Evolutionary conservation across 805 yeast genomes (phyloP), one percentile per base, ranked within the genome.

Genomic region (Saturnispora ahearnii): DNA sequence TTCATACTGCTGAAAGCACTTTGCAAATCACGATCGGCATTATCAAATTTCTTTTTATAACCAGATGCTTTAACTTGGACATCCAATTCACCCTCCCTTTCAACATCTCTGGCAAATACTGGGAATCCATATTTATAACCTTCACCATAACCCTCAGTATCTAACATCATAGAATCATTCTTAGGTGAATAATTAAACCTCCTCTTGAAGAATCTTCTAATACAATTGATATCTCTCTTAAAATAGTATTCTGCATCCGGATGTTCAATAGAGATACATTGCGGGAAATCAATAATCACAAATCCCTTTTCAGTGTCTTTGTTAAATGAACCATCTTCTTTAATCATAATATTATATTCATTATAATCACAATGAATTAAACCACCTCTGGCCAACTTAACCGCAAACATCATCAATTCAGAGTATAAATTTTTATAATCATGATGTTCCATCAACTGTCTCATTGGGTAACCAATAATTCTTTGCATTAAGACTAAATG

Each of bases 211-310:
- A 91, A 93, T 43, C 81, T 73, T 54, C 89, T 75, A 48, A 93
- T 82, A 66, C 98, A 90, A 51, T 87, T 86, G 24, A 93, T 95
- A 68, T 93, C 99, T 69, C 99, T 77, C 58, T 87, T 79, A 66
- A 93, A 93, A 65, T 87, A 90, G 51, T 74, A 77, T 54, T 83
- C 83, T 6, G 98, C 97, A 63, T 93, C 96, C 3, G 72, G 74
- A 62, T 93, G 99, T 56, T 85, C 90, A 43, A 87, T 86, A 22
- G 96, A 87, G 15, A 93, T 85, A 79, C 97, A 91, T 68, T 93
- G 99, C 3, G 99, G 99, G 73, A 93, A 93, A 73, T 93, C 99
- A 60, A 93, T 91, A 28, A 93, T 96, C 21, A 90, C 84, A 59
- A 89, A 87, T 45, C 87, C 93, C 41, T 70, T 68, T 49, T 81